Percentiles rank a stretch among this genome's conserved stretches.
Evolutionary conservation across 1,284 basidiomycete genomes (phyloP).

Genomic region (Pseudozyma tsukubaensis): DNA sequence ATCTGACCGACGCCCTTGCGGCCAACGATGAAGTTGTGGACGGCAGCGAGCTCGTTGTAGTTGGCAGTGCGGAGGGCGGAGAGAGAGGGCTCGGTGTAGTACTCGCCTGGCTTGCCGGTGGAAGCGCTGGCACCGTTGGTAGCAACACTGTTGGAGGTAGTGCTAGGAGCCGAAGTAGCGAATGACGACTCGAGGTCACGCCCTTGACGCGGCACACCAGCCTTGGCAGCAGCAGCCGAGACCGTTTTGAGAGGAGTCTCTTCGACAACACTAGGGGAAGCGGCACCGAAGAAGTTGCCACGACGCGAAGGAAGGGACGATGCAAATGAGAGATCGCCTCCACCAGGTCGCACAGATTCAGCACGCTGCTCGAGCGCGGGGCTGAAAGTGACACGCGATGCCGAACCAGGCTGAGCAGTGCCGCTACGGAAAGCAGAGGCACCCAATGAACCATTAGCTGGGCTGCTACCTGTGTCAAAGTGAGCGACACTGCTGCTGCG

Average conservation of each 20-base stretch:
- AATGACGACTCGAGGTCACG: slow-evolving; percentile 51
- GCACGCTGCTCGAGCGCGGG: slow-evolving; percentile 59
- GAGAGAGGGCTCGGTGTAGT: slow-evolving; percentile 62
- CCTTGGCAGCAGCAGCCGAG: slow-evolving; percentile 39
- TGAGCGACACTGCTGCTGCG: slow-evolving; percentile 51
- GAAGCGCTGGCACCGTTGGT: slow-evolving; percentile 27
- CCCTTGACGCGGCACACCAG: slow-evolving; percentile 42
- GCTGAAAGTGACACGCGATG: slow-evolving; percentile 56
- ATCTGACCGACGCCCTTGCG: slow-evolving; percentile 91
- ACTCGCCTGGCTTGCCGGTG: slow-evolving; percentile 52
- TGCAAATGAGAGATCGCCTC: slow-evolving; percentile 53
- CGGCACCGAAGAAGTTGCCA: slow-evolving; percentile 38
- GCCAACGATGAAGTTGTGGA: slow-evolving; percentile 82
- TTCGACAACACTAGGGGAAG: slow-evolving; percentile 35
- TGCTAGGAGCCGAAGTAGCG: slow-evolving; percentile 24
- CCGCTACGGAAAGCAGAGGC: slow-evolving; percentile 46
- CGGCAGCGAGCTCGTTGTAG: slow-evolving; percentile 75
- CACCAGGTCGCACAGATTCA: slow-evolving; percentile 46
- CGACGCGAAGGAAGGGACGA: slow-evolving; percentile 52
- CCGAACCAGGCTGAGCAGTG: slow-evolving; percentile 45
- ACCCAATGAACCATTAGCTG: slow-evolving; percentile 37
- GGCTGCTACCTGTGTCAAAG: slow-evolving; percentile 39
- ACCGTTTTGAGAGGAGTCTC: slow-evolving; percentile 53
- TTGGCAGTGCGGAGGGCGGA: slow-evolving; percentile 55
- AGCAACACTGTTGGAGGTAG: slow-evolving; percentile 10